phyloP scores from a whole-genome alignment of 768 basidiomycete genomes.

The Plicaturopsis crispa region DNA sequence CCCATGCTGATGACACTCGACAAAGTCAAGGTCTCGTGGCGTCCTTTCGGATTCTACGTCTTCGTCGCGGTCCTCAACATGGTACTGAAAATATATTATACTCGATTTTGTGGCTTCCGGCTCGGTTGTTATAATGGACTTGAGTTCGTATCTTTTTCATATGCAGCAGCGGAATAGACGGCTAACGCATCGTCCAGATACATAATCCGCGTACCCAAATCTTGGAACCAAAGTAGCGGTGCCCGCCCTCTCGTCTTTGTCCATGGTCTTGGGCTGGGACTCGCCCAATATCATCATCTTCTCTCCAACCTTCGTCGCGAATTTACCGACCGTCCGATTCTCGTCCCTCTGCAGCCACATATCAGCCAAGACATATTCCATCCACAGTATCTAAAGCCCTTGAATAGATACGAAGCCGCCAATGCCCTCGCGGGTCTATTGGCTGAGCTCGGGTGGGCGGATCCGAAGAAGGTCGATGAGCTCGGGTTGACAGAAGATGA shows the following conservation, averaged over 20 bases:
- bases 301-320: conserved; percentile 48
- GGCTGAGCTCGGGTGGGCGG: conserved; percentile 57
- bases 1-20: conserved; percentile 76
- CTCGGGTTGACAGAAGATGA: too few relatives aligned
- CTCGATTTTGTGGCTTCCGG: conserved; percentile 30
- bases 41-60: conserved; percentile 64
- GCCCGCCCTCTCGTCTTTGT: conserved; percentile 73
- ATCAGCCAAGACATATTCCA: conserved; percentile 85
- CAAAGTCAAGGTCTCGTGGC: conserved; percentile 55
- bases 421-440: conserved; percentile 49
- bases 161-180: too few relatives aligned
- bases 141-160: conserved; percentile 65
- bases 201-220: conserved; percentile 59
- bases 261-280: conserved; percentile 84
- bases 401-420: conserved; percentile 54
- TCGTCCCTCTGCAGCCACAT: conserved; percentile 71
- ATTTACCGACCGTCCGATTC: conserved; percentile 61
- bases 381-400: conserved; percentile 61
- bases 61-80: conserved; percentile 42
- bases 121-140: conserved; percentile 50
- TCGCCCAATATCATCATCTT: conserved; percentile 61
- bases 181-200: too few relatives aligned
- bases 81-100: conserved; percentile 36
- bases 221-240: conserved; percentile 53
- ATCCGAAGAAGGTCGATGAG: too few relatives aligned